phyloP scores from a whole-genome alignment of 2,329 filamentous ascomycete genomes.

The Cordyceps javanica region DNA sequence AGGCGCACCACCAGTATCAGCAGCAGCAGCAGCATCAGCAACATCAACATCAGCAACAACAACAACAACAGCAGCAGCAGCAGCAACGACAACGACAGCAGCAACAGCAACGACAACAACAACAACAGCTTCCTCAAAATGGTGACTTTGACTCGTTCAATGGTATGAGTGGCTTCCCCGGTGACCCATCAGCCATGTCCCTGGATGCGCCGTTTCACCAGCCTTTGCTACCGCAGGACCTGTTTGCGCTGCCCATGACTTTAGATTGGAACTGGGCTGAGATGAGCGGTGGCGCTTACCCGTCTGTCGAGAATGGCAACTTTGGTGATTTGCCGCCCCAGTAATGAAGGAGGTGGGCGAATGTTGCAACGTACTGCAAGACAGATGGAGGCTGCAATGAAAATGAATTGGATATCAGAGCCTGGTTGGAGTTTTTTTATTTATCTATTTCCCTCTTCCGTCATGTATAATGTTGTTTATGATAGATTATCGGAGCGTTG shows the following conservation, averaged over 20 bases:
- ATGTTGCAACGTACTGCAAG: conserved; percentile 1
- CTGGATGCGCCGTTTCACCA: conserved; percentile 56
- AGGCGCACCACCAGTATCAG: background rate
- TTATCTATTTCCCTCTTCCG: background rate
- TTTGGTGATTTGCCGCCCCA: conserved; percentile 26
- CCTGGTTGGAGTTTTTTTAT: background rate
- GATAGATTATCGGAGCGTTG: background rate
- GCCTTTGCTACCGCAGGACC: conserved; percentile 83
- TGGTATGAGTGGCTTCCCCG: conserved; percentile 36
- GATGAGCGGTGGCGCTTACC: conserved; percentile 60
- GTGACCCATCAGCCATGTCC: conserved; percentile 14
- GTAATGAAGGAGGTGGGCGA: background rate
- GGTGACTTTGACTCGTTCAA: conserved; percentile 39
- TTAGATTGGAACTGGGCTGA: conserved; percentile 81
- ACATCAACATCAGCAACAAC: conserved; percentile 11
- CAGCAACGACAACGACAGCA: background rate
- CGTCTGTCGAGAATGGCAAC: conserved; percentile 57
- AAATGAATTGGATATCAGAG: background rate
- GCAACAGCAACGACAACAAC: conserved; percentile 1
- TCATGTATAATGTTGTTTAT: background rate
- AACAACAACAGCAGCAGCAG: background rate
- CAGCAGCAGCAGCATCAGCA: background rate
- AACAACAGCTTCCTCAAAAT: conserved; percentile 23
- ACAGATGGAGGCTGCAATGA: conserved; percentile 11
- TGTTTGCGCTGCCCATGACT: conserved; percentile 95